phyloP scores from a whole-genome alignment of 2,329 filamentous ascomycete species.

The Fusarium begoniae region DNA sequence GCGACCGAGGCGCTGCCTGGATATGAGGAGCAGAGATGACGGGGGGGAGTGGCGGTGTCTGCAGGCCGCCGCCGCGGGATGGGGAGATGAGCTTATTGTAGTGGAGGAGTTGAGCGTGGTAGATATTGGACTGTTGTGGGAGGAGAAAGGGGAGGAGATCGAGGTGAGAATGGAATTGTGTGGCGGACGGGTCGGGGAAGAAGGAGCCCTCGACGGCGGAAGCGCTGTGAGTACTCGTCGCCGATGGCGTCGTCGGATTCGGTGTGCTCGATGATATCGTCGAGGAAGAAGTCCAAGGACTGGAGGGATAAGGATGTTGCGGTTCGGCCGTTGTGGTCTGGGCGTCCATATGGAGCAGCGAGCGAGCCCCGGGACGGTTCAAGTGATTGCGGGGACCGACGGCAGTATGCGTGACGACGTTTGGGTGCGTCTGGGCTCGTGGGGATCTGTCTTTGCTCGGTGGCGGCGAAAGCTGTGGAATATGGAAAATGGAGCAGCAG shows the following conservation, averaged over 20 bases:
- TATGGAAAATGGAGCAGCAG: slow-evolving; percentile 22
- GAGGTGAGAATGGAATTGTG: slow-evolving; percentile 55
- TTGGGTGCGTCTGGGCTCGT: slow-evolving; percentile 28
- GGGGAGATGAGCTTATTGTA: slow-evolving; percentile 73
- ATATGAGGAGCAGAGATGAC: slow-evolving; percentile 65
- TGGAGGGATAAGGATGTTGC: slow-evolving; percentile 51
- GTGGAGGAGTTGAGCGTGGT: slow-evolving; percentile 70
- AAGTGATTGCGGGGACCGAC: slow-evolving; percentile 36
- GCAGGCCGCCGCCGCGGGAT: slow-evolving; percentile 64
- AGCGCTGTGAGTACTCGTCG: slow-evolving; percentile 41
- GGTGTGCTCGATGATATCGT: slow-evolving; percentile 42
- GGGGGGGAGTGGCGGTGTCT: slow-evolving; percentile 64
- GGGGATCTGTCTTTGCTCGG: slow-evolving; percentile 23
- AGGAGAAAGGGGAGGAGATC: slow-evolving; percentile 67
- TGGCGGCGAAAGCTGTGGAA: slow-evolving; percentile 28
- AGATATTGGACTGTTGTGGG: slow-evolving; percentile 66
- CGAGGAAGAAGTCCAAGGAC: slow-evolving; percentile 44
- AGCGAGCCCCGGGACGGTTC: slow-evolving; percentile 42
- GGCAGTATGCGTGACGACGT: slow-evolving; percentile 37
- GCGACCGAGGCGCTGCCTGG: slow-evolving; percentile 65
- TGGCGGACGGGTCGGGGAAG: slow-evolving; percentile 42
- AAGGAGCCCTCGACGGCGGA: slow-evolving; percentile 46
- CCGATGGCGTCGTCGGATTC: slow-evolving; percentile 39
- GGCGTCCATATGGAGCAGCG: slow-evolving; percentile 52
- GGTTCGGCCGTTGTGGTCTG: slow-evolving; percentile 50